These are phyloP conservation scores for Breviolum minutum DNA, from an alignment of 73 alveolate species.

Conservation along the genomic window DNA sequence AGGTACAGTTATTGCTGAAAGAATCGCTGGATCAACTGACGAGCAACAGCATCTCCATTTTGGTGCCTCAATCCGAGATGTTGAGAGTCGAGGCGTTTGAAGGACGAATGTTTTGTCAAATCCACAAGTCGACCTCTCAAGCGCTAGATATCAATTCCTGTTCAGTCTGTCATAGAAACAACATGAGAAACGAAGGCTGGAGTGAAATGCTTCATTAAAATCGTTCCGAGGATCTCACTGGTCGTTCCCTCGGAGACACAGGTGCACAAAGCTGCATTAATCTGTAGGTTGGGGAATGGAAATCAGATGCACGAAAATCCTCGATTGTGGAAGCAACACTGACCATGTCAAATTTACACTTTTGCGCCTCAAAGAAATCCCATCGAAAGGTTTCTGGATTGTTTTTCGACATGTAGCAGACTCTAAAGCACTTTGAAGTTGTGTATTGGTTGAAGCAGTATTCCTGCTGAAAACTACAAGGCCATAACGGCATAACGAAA, in stretches of 20 bases:
- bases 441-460: background rate
- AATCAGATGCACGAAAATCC: no score
- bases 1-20: background rate
- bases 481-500: background rate
- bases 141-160: no score
- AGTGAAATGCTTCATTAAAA: background rate
- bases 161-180: no score
- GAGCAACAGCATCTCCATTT: background rate
- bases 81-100: no score
- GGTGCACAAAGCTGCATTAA: background rate
- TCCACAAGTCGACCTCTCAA: no score
- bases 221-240: constrained; percentile 11
- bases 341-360: no score
- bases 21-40: background rate
- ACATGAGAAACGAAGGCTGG: background rate
- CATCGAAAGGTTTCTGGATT: no score
- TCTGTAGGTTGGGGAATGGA: no score
- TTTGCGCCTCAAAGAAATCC: no score
- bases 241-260: constrained; percentile 26
- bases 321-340: no score
- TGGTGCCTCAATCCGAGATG: background rate
- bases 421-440: background rate
- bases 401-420: no score
- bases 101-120: no score
- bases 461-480: background rate